These are phyloP conservation scores for Elasticomyces elasticus DNA, from an alignment of 495 filamentous ascomycete genomes.

Conservation along the genomic window DNA sequence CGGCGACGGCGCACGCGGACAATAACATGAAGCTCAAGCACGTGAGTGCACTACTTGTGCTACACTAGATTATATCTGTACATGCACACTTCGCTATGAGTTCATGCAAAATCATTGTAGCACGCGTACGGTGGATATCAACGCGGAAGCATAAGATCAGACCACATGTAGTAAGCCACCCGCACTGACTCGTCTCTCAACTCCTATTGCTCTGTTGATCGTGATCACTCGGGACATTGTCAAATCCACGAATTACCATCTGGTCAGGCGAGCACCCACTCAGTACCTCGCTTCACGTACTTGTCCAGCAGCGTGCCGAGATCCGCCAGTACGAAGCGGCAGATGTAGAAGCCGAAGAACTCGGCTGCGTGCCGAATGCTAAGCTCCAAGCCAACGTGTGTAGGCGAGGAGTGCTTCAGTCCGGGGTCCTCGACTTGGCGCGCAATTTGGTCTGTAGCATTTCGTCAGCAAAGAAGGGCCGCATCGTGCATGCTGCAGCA, in stretches of 20 bases:
- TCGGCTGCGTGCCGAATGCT: constrained; percentile 89
- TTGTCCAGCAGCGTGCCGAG: constrained; percentile 84
- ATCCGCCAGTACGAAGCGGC: constrained; percentile 83
- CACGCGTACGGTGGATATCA: too few relatives aligned
- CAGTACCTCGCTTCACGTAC: constrained; percentile 91
- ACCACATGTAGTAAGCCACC: too few relatives aligned
- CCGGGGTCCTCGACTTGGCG: constrained; percentile 92
- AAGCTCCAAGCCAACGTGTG: constrained; percentile 87
- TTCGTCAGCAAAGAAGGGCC: too few relatives aligned
- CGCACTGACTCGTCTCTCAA: background rate
- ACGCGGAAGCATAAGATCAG: too few relatives aligned
- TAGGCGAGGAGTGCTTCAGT: constrained; percentile 68
- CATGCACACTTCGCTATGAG: too few relatives aligned
- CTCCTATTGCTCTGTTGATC: background rate
- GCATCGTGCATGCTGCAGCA: too few relatives aligned
- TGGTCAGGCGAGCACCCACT: constrained; percentile 73
- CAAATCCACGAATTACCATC: too few relatives aligned
- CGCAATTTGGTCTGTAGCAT: constrained; percentile 78
- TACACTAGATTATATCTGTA: too few relatives aligned
- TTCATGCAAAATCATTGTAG: too few relatives aligned
- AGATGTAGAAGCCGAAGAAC: constrained; percentile 95
- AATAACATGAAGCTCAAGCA: too few relatives aligned
- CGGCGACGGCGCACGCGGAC: too few relatives aligned
- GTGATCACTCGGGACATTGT: background rate
- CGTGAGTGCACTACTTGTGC: too few relatives aligned